phyloP scores from a whole-genome alignment of 2,329 filamentous ascomycete species.

The Trichoderma sp. region DNA sequence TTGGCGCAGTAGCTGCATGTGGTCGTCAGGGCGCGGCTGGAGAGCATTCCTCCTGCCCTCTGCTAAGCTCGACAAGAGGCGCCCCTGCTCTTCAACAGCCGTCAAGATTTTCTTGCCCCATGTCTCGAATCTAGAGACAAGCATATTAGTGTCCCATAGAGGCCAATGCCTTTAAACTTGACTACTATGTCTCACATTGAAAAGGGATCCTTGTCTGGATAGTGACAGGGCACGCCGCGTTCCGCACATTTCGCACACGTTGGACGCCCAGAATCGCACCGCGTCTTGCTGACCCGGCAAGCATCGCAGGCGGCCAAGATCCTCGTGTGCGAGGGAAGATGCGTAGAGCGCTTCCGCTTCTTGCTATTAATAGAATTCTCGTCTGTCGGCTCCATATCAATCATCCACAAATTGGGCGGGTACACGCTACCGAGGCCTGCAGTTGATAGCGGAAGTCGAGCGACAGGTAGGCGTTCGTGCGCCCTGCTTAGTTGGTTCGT shows the following conservation, averaged over 20 bases:
- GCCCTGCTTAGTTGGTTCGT: not conserved
- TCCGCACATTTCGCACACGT: constrained; percentile 18
- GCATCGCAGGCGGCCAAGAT: constrained; percentile 15
- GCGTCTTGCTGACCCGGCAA: constrained; percentile 13
- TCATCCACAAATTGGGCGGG: constrained; percentile 7
- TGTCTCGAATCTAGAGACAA: constrained; percentile 6
- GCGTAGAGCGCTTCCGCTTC: constrained; percentile 10
- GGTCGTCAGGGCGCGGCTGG: not conserved
- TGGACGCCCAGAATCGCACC: constrained; percentile 16
- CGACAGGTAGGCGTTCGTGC: not conserved
- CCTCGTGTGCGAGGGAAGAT: constrained; percentile 5
- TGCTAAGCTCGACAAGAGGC: not conserved
- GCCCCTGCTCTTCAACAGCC: constrained; percentile 8
- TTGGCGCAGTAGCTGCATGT: not conserved
- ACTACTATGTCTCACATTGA: not conserved
- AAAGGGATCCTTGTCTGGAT: constrained; percentile 20
- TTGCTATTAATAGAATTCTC: constrained; percentile 6
- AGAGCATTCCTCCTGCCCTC: not conserved
- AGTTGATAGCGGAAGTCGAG: not conserved
- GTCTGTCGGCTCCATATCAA: not conserved
- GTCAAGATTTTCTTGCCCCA: constrained; percentile 20
- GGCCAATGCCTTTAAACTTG: too few relatives aligned
- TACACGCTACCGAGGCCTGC: not conserved
- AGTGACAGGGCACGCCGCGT: not conserved
- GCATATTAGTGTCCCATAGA: not conserved